Base-by-base conservation (phyloP, 257 asterid genomes). In the Solanum raphanifolium region DNA sequence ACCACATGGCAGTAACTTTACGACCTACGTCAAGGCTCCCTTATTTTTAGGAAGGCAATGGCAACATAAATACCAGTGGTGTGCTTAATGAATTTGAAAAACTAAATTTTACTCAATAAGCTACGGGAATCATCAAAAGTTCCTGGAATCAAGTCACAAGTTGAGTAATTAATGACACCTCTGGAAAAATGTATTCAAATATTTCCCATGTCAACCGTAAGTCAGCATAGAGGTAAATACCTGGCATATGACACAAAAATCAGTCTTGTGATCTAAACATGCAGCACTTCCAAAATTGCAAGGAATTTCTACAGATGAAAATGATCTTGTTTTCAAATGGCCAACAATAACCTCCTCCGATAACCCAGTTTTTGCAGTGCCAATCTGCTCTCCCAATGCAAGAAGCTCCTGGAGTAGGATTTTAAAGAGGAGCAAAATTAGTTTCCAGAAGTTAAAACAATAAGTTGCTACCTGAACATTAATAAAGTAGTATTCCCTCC, bases 301-400 rank as follows among this genome's bases (percentile, higher is more conserved):
- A 84, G 73, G 60, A 78, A 92, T 83, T 74, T 85, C 88, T 3
- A 88, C 83, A 1, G 91, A 90, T 39, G 91, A 65, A 92, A 95
- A 95, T 83, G 89, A 89, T 90, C 91, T 91, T 48, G 91, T 87
- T 92, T 93, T 94, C 93, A 95, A 88, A 87, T 92, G 89, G 85
- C 88, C 89, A 10, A 81, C 85, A 83, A 94, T 88, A 82, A 90
- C 89, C 85, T 92, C 95, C 90, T 90, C 95, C 0, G 95, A 87
- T 87, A 96, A 87, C 86, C 98, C 99, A 36, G 98, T 93, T 87
- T 92, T 94, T 83, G 95, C 98, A 62, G 92, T 92, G 76, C 99
- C 99, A 60, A 95, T 96, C 90, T 92, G 98, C 90, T 95, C 98
- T 86, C 95, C 99, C 89, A 95, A 85, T 36, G 95, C 98, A 89